phyloP scores from a whole-genome alignment of 2,329 filamentous ascomycete species.

The Ophiostoma quercus region DNA sequence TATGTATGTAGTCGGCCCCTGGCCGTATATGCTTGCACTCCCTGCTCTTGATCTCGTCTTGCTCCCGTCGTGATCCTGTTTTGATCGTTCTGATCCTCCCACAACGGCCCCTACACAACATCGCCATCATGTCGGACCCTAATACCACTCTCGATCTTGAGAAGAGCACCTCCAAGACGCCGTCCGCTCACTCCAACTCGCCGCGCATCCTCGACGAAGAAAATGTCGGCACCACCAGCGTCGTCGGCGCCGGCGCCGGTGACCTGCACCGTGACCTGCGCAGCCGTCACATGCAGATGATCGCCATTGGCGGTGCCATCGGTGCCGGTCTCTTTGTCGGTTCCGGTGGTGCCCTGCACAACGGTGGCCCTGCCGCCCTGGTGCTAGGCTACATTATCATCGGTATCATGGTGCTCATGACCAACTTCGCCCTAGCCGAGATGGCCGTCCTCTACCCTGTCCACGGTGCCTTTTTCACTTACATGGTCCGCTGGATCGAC shows the following conservation, averaged over 20 bases:
- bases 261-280: slow-evolving; percentile 36
- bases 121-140: background rate
- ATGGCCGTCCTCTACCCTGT: slow-evolving; percentile 55
- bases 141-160: background rate
- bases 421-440: slow-evolving; percentile 56
- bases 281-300: slow-evolving; percentile 44
- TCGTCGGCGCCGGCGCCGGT: slow-evolving; percentile 15
- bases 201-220: slow-evolving; percentile 31
- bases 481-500: slow-evolving; percentile 56
- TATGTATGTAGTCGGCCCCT: background rate
- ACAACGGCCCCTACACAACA: background rate
- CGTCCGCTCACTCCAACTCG: slow-evolving; percentile 14
- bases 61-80: background rate
- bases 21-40: background rate
- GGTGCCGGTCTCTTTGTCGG: slow-evolving; percentile 64
- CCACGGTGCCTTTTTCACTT: slow-evolving; percentile 58
- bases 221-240: slow-evolving; percentile 35
- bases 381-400: slow-evolving; percentile 51
- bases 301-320: slow-evolving; percentile 44
- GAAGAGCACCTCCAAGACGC: background rate
- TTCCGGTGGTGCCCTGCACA: slow-evolving; percentile 54
- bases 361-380: slow-evolving; percentile 53
- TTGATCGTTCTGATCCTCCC: background rate
- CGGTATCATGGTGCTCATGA: slow-evolving; percentile 54
- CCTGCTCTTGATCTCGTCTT: background rate